A percentile compares a stretch with the other conserved stretches of the same genome.
Evolutionary conservation across 2,329 filamentous ascomycete genomes (phyloP).

Genomic region (Aspergillus sp.): DNA sequence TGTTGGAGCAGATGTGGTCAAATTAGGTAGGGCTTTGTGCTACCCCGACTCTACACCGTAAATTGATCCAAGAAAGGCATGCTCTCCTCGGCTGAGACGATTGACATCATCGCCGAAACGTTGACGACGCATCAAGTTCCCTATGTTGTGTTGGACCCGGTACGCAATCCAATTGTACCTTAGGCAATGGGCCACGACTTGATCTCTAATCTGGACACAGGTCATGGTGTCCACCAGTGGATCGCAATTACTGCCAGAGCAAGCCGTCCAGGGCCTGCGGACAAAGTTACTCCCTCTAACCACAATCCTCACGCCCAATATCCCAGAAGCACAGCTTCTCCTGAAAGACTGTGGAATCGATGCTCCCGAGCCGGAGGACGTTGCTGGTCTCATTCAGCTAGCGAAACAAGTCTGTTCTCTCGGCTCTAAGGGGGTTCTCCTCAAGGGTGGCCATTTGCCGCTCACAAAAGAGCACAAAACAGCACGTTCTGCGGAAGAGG

Average conservation of each 20-base stretch:
- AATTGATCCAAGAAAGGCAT: conserved; percentile 58
- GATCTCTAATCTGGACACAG: conserved; percentile 44
- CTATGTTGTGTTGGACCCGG: conserved; percentile 70
- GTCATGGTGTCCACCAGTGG: conserved; percentile 72
- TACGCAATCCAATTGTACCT: conserved; percentile 40
- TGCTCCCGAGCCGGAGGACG: conserved; percentile 49
- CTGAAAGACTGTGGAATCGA: conserved; percentile 39
- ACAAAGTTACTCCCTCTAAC: conserved; percentile 43
- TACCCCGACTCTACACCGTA: background rate
- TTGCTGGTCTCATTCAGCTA: conserved; percentile 66
- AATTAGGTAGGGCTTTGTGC: conserved; percentile 62
- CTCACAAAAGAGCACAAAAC: conserved; percentile 62
- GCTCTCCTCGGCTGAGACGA: conserved; percentile 71
- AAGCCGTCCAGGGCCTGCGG: conserved; percentile 40
- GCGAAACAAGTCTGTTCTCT: conserved; percentile 64
- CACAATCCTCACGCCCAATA: conserved; percentile 48
- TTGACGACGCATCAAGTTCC: conserved; percentile 58
- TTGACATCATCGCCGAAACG: conserved; percentile 65
- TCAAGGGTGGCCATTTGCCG: conserved; percentile 90
- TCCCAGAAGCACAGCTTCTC: conserved; percentile 47
- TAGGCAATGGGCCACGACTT: background rate
- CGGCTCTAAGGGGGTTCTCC: conserved; percentile 74
- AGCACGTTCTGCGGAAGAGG: conserved; percentile 59
- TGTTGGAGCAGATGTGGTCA: conserved; percentile 84
- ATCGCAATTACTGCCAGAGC: conserved; percentile 43